Percentiles rank a stretch among this genome's conserved stretches.
phyloP scores from a whole-genome alignment of 2,329 filamentous ascomycete genomes.

The Sporothrix globosa region DNA sequence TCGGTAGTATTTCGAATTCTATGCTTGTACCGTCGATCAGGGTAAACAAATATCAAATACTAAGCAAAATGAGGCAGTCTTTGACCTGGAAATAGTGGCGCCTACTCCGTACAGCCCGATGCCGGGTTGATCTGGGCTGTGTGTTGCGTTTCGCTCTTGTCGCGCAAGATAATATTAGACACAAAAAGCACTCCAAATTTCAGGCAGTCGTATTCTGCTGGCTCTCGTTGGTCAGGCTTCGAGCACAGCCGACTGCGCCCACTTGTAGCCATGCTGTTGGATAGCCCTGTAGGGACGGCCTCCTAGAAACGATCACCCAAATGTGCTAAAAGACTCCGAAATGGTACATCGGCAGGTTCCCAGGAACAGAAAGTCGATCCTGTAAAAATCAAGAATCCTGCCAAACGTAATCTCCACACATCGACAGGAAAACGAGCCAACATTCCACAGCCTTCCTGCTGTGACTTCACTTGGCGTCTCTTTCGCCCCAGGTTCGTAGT shows the following conservation, averaged over 20 bases:
- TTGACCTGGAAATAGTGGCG: background rate
- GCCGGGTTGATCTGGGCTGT: background rate
- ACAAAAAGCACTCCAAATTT: background rate
- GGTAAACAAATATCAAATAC: background rate
- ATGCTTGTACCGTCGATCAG: background rate
- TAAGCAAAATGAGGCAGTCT: background rate
- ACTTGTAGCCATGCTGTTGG: background rate
- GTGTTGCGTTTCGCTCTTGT: background rate
- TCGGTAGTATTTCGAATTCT: slow-evolving; percentile 7
- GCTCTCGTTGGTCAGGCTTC: slow-evolving; percentile 3
- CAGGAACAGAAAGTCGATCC: background rate
- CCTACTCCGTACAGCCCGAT: slow-evolving; percentile 14
- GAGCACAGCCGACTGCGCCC: slow-evolving; percentile 19
- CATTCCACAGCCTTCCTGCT: background rate
- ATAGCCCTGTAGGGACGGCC: background rate
- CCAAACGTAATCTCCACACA: background rate
- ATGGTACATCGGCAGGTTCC: background rate
- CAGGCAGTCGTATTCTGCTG: slow-evolving; percentile 15
- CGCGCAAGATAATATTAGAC: slow-evolving; percentile 5
- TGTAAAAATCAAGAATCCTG: background rate
- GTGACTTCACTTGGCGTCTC: background rate
- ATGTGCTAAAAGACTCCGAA: background rate
- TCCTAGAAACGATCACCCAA: background rate
- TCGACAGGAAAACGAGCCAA: background rate
- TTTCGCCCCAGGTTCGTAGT: background rate